A percentile compares a stretch with the other conserved stretches of the same genome.
Evolutionary conservation across 768 basidiomycete genomes (phyloP).

Genomic region (Mycena belliarum): DNA sequence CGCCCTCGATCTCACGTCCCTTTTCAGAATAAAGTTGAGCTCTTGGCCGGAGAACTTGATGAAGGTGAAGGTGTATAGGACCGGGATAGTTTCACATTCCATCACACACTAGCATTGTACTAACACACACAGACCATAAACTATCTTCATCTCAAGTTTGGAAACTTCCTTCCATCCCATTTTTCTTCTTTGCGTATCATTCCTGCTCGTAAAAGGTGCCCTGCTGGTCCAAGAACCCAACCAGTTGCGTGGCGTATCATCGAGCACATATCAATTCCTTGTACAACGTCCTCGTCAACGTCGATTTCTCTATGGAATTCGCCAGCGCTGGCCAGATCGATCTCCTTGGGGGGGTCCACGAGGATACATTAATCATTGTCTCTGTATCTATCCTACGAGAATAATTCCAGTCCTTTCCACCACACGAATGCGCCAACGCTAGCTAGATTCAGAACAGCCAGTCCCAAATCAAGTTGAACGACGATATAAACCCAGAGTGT

Average conservation of each 20-base stretch:
- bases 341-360: neutral
- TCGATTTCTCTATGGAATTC: conserved; percentile 3
- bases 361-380: neutral
- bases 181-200: neutral
- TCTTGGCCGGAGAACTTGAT: conserved; percentile 63
- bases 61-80: conserved; percentile 49
- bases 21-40: conserved; percentile 61
- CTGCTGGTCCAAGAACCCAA: conserved; percentile 56
- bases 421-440: conserved; percentile 58
- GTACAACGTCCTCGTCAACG: conserved; percentile 6
- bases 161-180: neutral
- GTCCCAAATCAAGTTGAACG: conserved; percentile 65
- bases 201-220: conserved; percentile 80
- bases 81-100: neutral
- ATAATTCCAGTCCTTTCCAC: conserved; percentile 61
- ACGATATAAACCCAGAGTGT: conserved; percentile 80
- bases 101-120: conserved; percentile 17
- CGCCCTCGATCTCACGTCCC: conserved; percentile 9
- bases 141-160: conserved; percentile 14
- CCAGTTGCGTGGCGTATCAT: conserved; percentile 71
- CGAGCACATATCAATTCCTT: conserved; percentile 59
- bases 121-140: conserved; percentile 18
- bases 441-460: conserved; percentile 57
- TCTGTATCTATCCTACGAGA: conserved; percentile 11
- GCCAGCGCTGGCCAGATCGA: neutral